Evolutionary conservation across 257 asterid species (phyloP), one percentile per base, ranked within the genome.

Genomic region (Solanum chiquidenum): DNA sequence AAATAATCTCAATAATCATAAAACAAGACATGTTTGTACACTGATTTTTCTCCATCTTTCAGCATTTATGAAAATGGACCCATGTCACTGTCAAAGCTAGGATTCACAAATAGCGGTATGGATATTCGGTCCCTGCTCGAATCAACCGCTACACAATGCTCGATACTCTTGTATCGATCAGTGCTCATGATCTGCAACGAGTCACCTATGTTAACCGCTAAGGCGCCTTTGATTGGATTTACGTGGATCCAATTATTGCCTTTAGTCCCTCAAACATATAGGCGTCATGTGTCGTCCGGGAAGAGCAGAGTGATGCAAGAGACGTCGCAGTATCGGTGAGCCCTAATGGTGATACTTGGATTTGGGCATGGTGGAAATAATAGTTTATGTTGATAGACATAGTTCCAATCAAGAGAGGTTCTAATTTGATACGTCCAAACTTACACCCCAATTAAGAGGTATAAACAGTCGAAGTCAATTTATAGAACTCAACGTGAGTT

Each of bases 201-300:
- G 58, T 93, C 93, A 3, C 94, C 95, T 10, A 92, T 89, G 87
- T 93, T 94, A 23, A 92, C 84, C 21, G 91, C 92, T 13, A 94
- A 88, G 5, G 95, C 93, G 2, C 91, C 94, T 86, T 89, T 69
- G 6, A 89, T 87, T 29, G 95, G 94, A 25, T 79, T 31, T 31
- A 88, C 92, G 21, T 93, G 94, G 88, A 93, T 91, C 95, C 93
- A 93, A 37, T 73, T 66, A 31, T 89, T 84, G 12, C 62, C 37
- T 29, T 88, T 89, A 7, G 42, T 9, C 72, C 86, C 92, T 64
- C 89, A 88, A 27, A 93, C 93, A 23, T 90, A 94, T 18, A 94
- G 92, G 31, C 96, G 94, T 1, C 96, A 93, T 0, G 88, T 92
- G 23, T 94, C 92, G 3, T 94, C 94, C 84, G 92, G 96, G 74